Conservation (phyloP, 2,329 filamentous ascomycete genomes). For the Paecilomyces sp. region DNA sequence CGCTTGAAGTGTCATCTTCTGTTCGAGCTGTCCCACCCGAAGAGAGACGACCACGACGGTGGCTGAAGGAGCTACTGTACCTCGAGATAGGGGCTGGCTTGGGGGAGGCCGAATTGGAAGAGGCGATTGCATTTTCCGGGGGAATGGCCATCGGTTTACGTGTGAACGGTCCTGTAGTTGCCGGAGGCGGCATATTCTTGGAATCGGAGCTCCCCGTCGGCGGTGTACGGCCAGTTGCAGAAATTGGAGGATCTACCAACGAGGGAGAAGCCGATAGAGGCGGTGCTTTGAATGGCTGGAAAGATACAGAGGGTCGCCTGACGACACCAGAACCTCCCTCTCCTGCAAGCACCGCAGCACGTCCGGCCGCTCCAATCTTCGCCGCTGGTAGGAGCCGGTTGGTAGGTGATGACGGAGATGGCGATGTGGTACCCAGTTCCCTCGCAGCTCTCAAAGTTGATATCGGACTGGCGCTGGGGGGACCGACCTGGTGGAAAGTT, state of each 20-base stretch:
- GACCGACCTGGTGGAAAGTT: conserved; percentile 75
- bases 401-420: conserved; percentile 45
- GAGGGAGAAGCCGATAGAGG: conserved; percentile 84
- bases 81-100: conserved; percentile 69
- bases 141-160: conserved; percentile 45
- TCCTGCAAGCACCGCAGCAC: conserved; percentile 33
- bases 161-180: conserved; percentile 27
- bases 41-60: conserved; percentile 71
- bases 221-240: conserved; percentile 36
- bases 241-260: conserved; percentile 39
- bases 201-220: conserved; percentile 32
- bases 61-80: conserved; percentile 91
- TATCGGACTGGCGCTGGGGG: conserved; percentile 73
- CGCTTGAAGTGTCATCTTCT: conserved; percentile 54
- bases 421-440: conserved; percentile 41
- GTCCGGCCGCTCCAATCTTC: conserved; percentile 23
- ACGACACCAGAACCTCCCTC: conserved; percentile 45
- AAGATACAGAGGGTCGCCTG: conserved; percentile 76
- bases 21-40: conserved; percentile 60
- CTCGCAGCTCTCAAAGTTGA: conserved; percentile 69
- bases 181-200: conserved; percentile 30
- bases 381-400: conserved; percentile 40
- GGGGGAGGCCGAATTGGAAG: conserved; percentile 67
- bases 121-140: conserved; percentile 55
- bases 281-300: conserved; percentile 93